Percentiles rank a stretch among this genome's conserved stretches.
phyloP scores from a whole-genome alignment of 257 asterid genomes.

The Leonotis leonurus region DNA sequence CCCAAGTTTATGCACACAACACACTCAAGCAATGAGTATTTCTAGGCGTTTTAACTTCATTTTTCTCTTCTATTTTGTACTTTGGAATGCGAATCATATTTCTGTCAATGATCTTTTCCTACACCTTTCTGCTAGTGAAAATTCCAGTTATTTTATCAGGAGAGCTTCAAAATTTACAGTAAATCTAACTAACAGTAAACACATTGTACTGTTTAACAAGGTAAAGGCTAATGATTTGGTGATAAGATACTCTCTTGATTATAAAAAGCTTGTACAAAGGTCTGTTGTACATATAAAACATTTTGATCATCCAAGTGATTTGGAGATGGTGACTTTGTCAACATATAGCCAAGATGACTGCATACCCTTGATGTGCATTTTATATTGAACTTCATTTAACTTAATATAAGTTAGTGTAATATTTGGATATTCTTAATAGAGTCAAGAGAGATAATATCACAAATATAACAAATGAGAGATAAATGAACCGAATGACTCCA shows the following conservation, averaged over 20 bases:
- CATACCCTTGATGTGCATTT: no score
- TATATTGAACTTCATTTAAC: no score
- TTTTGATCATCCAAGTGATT: no score
- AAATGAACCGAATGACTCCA: no score
- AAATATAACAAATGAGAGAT: no score
- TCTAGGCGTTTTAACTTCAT: neutral
- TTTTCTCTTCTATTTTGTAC: neutral
- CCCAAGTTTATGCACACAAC: slow-evolving; percentile 1
- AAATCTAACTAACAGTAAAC: neutral
- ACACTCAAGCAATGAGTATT: no score
- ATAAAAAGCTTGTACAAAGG: neutral
- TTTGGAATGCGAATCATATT: neutral
- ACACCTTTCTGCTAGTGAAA: neutral
- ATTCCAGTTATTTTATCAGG: neutral
- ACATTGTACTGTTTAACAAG: slow-evolving; percentile 2
- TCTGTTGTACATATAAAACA: neutral
- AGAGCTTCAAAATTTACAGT: neutral
- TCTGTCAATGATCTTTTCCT: neutral
- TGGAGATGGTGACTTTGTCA: no score
- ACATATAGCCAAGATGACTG: no score
- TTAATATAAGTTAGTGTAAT: no score
- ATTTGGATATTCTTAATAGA: no score
- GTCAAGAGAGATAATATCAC: no score
- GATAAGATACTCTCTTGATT: neutral
- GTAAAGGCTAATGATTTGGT: neutral